Evolutionary conservation across 257 asterid species (phyloP), one percentile per base, ranked within the genome.

Genomic region (Agastache rugosa): DNA sequence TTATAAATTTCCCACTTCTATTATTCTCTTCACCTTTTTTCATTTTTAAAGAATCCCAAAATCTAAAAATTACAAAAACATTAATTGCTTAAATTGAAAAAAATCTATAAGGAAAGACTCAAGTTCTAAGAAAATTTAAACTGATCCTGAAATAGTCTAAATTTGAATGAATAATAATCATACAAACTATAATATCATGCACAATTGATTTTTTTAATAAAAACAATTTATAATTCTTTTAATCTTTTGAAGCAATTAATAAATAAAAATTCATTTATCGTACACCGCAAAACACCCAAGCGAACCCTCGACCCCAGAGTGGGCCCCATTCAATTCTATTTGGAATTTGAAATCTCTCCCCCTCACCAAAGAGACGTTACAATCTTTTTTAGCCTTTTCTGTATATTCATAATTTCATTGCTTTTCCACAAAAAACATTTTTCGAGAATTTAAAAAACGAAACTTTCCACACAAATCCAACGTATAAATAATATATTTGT

Each of bases 281-380:
- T 80, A n/a, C 50, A 71, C 80, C 47, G 23, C 41, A 17, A 11
- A 41, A 20, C 53, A 79, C 53, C 63, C 42, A 41, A 72, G 2
- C 27, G 44, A 53, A 54, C 60, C 62, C 62, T 11, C 6, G 3
- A 45, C 37, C 55, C 73, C 20, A 59, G 20, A 31, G 64, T 71
- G 89, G 84, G 71, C 5, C 90, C 78, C 63, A 16, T 12, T 37
- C 77, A 3, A 10, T 60, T 20, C 71, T 67, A 78, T 83, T 87
- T 77, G 86, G 82, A 87, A 81, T 90, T 90, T 87, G 91, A 90
- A 90, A 79, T 79, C 85, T 67, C 96, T 86, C 78, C 80, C 83
- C 53, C 84, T 73, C 69, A 29, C 56, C 78, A 85, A 85, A 81
- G 92, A 90, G 94, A 88, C 96, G 96, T 90, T 90, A 73, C 79